phyloP scores from a whole-genome alignment of 495 filamentous ascomycete genomes.

The Aspergillus homomorphus region DNA sequence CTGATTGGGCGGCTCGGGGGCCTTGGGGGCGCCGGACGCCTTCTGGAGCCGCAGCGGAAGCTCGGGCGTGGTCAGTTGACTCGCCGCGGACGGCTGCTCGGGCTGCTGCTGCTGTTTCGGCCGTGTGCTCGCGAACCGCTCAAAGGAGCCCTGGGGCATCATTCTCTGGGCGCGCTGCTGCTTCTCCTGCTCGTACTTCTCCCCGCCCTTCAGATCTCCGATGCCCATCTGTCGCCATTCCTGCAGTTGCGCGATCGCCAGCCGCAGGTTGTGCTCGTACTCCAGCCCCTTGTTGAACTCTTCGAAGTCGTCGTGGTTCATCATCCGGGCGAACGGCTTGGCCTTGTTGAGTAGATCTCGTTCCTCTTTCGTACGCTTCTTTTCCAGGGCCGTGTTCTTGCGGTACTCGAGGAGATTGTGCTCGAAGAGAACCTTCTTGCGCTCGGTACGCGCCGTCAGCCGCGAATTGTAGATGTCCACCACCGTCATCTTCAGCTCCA shows the following conservation, averaged over 20 bases:
- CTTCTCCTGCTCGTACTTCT: conserved; percentile 95
- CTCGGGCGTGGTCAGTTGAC: conserved; percentile 72
- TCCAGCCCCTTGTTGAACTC: conserved; percentile 77
- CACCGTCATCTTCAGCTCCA: conserved; percentile 94
- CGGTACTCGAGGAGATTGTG: conserved; percentile 89
- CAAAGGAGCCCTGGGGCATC: conserved; percentile 71
- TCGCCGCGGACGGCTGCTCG: conserved; percentile 69
- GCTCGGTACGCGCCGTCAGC: conserved; percentile 84
- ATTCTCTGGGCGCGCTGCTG: conserved; percentile 66
- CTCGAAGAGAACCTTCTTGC: conserved; percentile 96
- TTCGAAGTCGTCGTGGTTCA: conserved; percentile 90
- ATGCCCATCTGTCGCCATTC: conserved; percentile 89
- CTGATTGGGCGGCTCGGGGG: conserved; percentile 29
- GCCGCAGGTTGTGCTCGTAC: conserved; percentile 84
- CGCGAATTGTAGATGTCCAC: conserved; percentile 98
- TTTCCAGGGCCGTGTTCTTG: conserved; percentile 81
- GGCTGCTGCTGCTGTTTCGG: conserved; percentile 53
- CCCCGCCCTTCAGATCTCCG: conserved; percentile 76
- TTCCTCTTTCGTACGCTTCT: conserved; percentile 95
- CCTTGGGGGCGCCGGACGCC: conserved; percentile 32
- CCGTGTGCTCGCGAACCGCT: conserved; percentile 65
- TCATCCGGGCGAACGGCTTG: conserved; percentile 95
- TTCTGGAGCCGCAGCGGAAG: conserved; percentile 59
- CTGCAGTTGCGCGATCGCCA: conserved; percentile 86
- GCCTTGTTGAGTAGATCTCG: conserved; percentile 83